A percentile compares a stretch with the other conserved stretches of the same genome.
These are phyloP conservation scores for Vicia villosa DNA, from an alignment of 306 rosid species.

Conservation along the genomic window DNA sequence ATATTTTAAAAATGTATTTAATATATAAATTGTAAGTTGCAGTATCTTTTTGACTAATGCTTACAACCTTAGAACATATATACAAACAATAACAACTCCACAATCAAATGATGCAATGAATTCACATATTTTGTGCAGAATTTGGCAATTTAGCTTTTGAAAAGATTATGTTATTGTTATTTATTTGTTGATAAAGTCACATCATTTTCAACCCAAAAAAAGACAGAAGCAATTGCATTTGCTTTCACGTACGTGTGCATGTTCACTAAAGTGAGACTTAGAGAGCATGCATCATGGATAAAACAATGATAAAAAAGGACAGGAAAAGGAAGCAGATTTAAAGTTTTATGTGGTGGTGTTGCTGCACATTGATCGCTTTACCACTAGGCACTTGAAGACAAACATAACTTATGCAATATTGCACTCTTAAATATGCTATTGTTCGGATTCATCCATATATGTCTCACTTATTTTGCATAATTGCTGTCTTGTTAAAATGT, in stretches of 20 bases:
- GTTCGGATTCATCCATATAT: neutral
- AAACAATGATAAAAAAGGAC: neutral
- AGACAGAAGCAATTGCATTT: neutral
- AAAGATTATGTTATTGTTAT: neutral
- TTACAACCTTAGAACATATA: too few species aligned
- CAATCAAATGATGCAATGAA: neutral
- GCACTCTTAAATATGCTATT: neutral
- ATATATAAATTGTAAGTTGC: too few species aligned
- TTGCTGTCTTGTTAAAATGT: too few species aligned
- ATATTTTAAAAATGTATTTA: too few species aligned
- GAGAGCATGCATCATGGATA: neutral
- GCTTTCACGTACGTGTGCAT: neutral
- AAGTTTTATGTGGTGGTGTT: neutral
- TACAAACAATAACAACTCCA: too few species aligned
- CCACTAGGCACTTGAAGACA: neutral
- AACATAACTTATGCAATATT: neutral
- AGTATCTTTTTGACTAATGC: too few species aligned
- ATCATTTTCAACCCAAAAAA: conserved; percentile 2
- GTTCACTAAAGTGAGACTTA: neutral
- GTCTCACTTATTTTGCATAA: neutral
- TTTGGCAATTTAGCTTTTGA: neutral
- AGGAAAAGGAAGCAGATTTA: neutral
- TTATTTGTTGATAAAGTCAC: neutral
- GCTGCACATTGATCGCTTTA: neutral
- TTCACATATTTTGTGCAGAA: neutral